These are phyloP conservation scores for Sporothrix dimorphospora DNA, from an alignment of 2,329 filamentous ascomycete species.

Conservation along the genomic window DNA sequence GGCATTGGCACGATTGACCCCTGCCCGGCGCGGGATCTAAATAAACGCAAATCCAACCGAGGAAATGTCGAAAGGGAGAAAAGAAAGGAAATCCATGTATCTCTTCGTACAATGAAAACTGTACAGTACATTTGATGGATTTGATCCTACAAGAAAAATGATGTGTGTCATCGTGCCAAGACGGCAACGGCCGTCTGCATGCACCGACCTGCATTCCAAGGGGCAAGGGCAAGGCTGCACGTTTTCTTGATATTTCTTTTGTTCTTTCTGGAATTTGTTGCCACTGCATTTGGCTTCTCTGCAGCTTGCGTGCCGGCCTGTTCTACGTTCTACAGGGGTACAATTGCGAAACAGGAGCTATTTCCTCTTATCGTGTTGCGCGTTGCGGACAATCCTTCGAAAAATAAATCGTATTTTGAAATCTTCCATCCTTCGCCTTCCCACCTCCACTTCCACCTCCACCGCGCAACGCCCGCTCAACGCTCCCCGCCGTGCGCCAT, in stretches of 20 bases:
- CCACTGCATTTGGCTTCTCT: not conserved
- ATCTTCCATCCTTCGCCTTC: not conserved
- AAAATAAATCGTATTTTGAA: not conserved
- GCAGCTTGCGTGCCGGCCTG: not conserved
- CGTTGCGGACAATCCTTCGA: not conserved
- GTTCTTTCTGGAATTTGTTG: too few relatives aligned
- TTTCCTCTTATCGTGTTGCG: not conserved
- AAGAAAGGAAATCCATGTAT: not conserved
- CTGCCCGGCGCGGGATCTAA: slow-evolving; percentile 8
- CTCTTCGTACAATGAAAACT: not conserved
- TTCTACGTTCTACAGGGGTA: not conserved
- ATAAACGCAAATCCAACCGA: not conserved
- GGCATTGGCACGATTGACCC: not conserved
- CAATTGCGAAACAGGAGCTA: not conserved
- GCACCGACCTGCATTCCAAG: not conserved
- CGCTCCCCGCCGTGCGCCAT: not conserved
- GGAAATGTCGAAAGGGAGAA: not conserved
- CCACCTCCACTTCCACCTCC: not conserved
- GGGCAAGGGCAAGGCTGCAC: not conserved
- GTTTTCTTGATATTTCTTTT: not conserved
- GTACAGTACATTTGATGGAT: not conserved
- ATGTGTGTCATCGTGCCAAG: slow-evolving; percentile 6
- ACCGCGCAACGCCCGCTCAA: not conserved
- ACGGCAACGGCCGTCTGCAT: slow-evolving; percentile 17
- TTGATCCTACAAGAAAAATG: not conserved